Evolutionary conservation across 129 eudicot genomes (phyloP).

Genomic region (Ambrosia artemisiifolia): DNA sequence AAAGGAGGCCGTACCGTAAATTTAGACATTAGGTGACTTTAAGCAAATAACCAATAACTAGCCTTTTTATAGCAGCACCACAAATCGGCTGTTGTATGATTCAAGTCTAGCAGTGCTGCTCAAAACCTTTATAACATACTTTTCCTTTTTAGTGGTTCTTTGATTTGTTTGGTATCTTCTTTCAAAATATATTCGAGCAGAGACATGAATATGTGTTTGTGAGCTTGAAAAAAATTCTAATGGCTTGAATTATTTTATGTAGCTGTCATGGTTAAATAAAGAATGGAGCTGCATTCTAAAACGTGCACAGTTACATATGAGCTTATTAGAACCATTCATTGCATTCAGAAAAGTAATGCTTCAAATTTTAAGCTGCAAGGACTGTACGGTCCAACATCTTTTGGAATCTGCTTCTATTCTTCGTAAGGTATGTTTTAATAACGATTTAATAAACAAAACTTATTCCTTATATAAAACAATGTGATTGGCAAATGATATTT

Average conservation of each 20-base stretch:
- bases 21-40: neutral
- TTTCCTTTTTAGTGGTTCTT: neutral
- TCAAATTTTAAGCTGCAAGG: slow-evolving; percentile 65
- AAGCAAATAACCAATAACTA: neutral
- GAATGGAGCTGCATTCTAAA: slow-evolving; percentile 72
- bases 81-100: neutral
- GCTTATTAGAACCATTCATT: slow-evolving; percentile 84
- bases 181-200: neutral
- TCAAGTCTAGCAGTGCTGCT: slow-evolving; percentile 6
- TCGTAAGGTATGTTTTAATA: slow-evolving; percentile 63
- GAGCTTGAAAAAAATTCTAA: slow-evolving; percentile 10
- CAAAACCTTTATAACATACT: neutral
- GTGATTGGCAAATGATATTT: neutral
- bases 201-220: neutral
- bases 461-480: neutral
- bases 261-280: slow-evolving; percentile 69
- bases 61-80: neutral
- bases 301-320: slow-evolving; percentile 84
- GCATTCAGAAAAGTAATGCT: slow-evolving; percentile 91
- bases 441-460: neutral
- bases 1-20: neutral
- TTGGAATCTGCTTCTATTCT: slow-evolving; percentile 81
- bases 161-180: neutral
- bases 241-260: slow-evolving; percentile 20
- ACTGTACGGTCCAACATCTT: slow-evolving; percentile 71